Base-by-base conservation (phyloP, 441 rosid genomes). In the Omphalea diandra region DNA sequence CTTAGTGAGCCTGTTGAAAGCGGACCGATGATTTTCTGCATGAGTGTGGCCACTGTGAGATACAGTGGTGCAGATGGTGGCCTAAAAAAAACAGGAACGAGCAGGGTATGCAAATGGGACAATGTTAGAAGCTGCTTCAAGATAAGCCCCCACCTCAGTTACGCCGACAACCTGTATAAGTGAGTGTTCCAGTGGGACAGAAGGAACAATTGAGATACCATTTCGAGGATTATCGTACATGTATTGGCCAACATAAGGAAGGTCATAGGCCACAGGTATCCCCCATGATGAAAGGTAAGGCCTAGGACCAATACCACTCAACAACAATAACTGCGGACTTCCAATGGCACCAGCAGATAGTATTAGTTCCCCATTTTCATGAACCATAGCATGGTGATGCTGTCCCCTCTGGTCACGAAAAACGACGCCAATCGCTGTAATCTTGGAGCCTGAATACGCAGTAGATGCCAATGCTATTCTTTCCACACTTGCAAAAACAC, bases 81-180 rank as follows among this genome's bases (percentile, higher is more conserved):
- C 60, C 88, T 72, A 46, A 87, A 54, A 81, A 90, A 94, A 66
- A 81, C 83, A 5, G n/a, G 95, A 73, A 20, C 55, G 89, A 11
- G 84, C 22, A 53, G 92, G 91, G 35, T 90, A 81, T 5, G 82
- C 75, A 38, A 94, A 91, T 0, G 93, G 86, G 59, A 94, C 77
- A 54, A 83, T 88, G 69, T 68, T 89, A 0, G 98, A 90, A 49
- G 95, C 91, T 61, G 97, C 98, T 71, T 94, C 97, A 2, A 94
- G 72, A 69, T 91, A 94, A 61, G 93, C 85, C 27, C 98, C 98
- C 0, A 55, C 65, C 24, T 88, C 77, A 0, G 96, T 94, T 31
- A 94, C n/a, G n/a, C 97, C 98, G 17, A 86, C 98, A 2, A 93
- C 94, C 74, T 93, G 97, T 40, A 93, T 88, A 49, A 90, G 74